A percentile compares a stretch with the other conserved stretches of the same genome.
Conservation (phyloP, 2,329 filamentous ascomycete species). For the Exserohilum rostratum region DNA sequence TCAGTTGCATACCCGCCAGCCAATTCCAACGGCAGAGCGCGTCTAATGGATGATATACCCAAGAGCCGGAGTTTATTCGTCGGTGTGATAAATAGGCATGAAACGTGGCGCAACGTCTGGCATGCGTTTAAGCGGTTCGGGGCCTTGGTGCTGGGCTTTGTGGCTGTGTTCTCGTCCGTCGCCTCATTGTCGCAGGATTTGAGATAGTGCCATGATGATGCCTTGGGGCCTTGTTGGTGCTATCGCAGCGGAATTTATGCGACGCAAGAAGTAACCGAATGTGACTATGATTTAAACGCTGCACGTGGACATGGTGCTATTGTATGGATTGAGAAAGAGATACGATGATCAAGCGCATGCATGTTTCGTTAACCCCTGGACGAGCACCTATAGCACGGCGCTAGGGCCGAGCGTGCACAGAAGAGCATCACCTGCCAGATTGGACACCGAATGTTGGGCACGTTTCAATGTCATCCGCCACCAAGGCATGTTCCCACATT, state of each 20-base stretch:
- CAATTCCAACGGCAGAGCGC: constrained; percentile 9
- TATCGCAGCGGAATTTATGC: background rate
- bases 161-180: background rate
- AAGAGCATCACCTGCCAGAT: background rate
- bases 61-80: background rate
- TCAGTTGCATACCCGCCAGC: constrained; percentile 6
- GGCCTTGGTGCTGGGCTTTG: background rate
- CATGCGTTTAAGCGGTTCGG: background rate
- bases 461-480: constrained; percentile 1
- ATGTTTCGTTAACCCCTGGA: background rate
- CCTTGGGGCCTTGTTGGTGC: background rate
- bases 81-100: background rate
- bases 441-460: background rate
- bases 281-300: background rate
- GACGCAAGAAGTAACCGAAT: background rate
- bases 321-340: background rate
- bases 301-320: background rate
- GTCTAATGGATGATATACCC: background rate
- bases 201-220: background rate
- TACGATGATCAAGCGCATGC: background rate
- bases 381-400: background rate
- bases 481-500: background rate
- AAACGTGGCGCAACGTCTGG: constrained; percentile 7
- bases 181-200: background rate
- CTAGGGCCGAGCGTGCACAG: background rate